phyloP scores from a whole-genome alignment of 176 grass and related monocot species.

The Eleusine coracana region DNA sequence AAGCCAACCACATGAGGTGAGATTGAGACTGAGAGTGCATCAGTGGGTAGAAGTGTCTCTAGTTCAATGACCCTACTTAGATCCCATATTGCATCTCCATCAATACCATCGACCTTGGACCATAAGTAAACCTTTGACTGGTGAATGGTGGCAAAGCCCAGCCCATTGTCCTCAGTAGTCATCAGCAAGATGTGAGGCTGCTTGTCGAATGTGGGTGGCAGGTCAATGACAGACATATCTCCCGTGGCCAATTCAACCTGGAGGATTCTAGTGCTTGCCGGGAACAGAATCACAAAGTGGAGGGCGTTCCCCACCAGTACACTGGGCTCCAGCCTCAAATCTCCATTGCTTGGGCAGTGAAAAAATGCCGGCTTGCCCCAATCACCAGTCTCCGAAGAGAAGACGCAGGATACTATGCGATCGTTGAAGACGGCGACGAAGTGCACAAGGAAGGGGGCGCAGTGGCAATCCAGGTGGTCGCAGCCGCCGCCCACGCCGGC shows the following conservation, averaged over 20 bases:
- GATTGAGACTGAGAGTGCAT: not conserved
- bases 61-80: not conserved
- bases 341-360: too few species aligned
- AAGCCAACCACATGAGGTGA: not conserved
- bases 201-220: not conserved
- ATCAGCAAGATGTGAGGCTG: not conserved
- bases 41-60: not conserved
- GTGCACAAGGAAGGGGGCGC: too few species aligned
- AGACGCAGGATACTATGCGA: too few species aligned
- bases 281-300: not conserved
- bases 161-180: not conserved
- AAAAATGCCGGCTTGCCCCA: too few species aligned
- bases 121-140: not conserved
- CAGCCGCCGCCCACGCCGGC: too few species aligned
- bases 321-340: not conserved
- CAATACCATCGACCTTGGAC: not conserved
- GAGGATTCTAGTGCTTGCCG: not conserved
- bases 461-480: too few species aligned
- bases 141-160: not conserved
- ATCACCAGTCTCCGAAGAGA: too few species aligned
- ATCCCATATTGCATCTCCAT: not conserved
- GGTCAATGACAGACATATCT: not conserved
- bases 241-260: not conserved
- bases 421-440: too few species aligned
- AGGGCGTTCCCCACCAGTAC: not conserved